Conservation (phyloP, 208 protist species). For the Crithidia sp. region DNA sequence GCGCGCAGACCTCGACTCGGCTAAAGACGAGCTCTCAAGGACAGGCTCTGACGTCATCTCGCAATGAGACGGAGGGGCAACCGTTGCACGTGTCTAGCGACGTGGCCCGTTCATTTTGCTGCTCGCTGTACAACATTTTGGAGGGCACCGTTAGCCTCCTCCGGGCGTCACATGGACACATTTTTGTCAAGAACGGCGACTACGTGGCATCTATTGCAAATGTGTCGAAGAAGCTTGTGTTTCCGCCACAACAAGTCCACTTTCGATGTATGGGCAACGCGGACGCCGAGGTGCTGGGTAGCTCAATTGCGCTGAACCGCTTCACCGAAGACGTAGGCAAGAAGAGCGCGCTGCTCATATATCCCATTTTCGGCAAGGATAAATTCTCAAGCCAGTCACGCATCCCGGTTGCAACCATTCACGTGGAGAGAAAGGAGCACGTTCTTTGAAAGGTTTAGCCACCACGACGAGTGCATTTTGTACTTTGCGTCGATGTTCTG, state of each 20-base stretch:
- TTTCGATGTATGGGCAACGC: slow-evolving; percentile 71
- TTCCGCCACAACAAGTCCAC: slow-evolving; percentile 78
- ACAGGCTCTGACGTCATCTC: background rate
- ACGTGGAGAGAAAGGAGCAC: slow-evolving; percentile 71
- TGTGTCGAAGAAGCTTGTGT: slow-evolving; percentile 62
- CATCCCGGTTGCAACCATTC: slow-evolving; percentile 56
- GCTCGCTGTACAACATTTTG: slow-evolving; percentile 82
- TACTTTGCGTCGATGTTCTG: slow-evolving; percentile 67
- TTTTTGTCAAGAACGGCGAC: slow-evolving; percentile 77
- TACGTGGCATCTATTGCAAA: slow-evolving; percentile 89
- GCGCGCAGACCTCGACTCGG: background rate
- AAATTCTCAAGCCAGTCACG: slow-evolving; percentile 4
- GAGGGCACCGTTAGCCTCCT: slow-evolving; percentile 60
- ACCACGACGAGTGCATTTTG: slow-evolving; percentile 64
- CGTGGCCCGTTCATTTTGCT: slow-evolving; percentile 60
- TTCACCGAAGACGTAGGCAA: slow-evolving; percentile 44
- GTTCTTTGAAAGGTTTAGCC: slow-evolving; percentile 61
- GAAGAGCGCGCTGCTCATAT: slow-evolving; percentile 62
- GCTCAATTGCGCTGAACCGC: slow-evolving; percentile 85
- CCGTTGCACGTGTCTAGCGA: slow-evolving; percentile 65
- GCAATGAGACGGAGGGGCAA: background rate
- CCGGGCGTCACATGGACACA: slow-evolving; percentile 59
- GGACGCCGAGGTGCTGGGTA: slow-evolving; percentile 82
- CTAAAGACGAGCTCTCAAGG: background rate
- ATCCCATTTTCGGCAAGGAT: slow-evolving; percentile 57